Percentiles rank a stretch among this genome's conserved stretches.
phyloP scores from a whole-genome alignment of 176 grass and related monocot genomes.

The Cenchrus americanus region DNA sequence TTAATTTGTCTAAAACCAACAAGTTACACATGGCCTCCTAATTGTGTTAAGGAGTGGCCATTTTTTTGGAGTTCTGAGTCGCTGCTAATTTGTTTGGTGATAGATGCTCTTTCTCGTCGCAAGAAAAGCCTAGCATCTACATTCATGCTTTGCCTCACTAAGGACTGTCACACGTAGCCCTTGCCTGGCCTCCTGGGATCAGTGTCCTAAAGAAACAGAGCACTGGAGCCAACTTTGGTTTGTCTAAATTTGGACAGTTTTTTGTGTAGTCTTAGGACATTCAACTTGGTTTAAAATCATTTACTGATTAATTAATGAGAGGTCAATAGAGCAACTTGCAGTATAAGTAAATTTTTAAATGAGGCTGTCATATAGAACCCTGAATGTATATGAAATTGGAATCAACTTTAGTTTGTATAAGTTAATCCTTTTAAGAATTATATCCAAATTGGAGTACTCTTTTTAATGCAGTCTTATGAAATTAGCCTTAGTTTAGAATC shows the following conservation, averaged over 20 bases:
- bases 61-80: neutral
- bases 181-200: slow-evolving; percentile 18
- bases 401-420: neutral
- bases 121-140: slow-evolving; percentile 18
- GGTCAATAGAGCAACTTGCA: neutral
- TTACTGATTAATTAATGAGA: neutral
- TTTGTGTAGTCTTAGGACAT: neutral
- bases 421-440: neutral
- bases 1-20: neutral
- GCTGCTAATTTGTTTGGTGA: neutral
- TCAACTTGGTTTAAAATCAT: neutral
- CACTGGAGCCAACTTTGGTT: neutral
- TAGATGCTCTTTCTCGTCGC: neutral
- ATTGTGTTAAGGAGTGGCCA: neutral
- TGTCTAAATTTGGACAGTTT: neutral
- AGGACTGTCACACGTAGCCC: slow-evolving; percentile 17
- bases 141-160: slow-evolving; percentile 4
- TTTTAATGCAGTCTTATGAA: slow-evolving; percentile 10
- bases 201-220: neutral
- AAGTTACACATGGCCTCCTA: neutral
- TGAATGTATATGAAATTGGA: neutral
- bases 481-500: slow-evolving; percentile 6
- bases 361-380: neutral
- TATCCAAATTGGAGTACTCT: neutral
- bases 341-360: slow-evolving; percentile 17